Evolutionary conservation across 176 grass and related monocot genomes (phyloP), one percentile per base, ranked within the genome.

Genomic region (Bromus sterilis): DNA sequence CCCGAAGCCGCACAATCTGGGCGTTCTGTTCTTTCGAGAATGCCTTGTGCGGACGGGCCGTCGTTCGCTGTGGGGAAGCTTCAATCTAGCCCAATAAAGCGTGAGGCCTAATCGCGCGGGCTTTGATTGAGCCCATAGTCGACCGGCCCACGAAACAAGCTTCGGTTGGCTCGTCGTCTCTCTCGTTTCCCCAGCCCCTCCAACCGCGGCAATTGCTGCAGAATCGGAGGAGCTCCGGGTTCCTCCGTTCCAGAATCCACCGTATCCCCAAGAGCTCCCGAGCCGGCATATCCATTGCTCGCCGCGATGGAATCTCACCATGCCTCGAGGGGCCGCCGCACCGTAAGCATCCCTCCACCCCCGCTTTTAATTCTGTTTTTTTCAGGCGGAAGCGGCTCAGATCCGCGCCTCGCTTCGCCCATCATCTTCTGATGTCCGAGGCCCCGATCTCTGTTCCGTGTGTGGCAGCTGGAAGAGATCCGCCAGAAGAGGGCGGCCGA

Each of bases 401-500:
- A 89, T 94, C 69, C 77, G 44, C 33, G 44, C 60, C 55, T 81
- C 25, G 12, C 76, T 77, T 57, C 14, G 15, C 42, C 3, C 28
- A 1, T 30, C 21, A 15, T 18, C 30, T 18, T 81, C 71, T 49
- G 62, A 76, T 42, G 67, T 70, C 35, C 61, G 31, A 76, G 61
- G 49, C 46, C 7, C 40, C 61, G 59, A 70, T 80, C 43, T 64
- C 28, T 36, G 46, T 59, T 62, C 9, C 24, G 15, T 24, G 59
- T 55, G 1, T 83, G 59, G 75, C 70, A 94, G 88, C 83, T 94
- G 81, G 92, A 98, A 40, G 95, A 98, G 79, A 97, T 97, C 86
- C 86, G 88, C 40, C 95, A 97, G 80, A 97, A 97, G 89, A 89
- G 94, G 85, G 95, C 92, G 12, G 78, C 86, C 44, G 90, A 93